Evolutionary conservation across 345 rosid species (phyloP).

Genomic region (Carallia brachiata): DNA sequence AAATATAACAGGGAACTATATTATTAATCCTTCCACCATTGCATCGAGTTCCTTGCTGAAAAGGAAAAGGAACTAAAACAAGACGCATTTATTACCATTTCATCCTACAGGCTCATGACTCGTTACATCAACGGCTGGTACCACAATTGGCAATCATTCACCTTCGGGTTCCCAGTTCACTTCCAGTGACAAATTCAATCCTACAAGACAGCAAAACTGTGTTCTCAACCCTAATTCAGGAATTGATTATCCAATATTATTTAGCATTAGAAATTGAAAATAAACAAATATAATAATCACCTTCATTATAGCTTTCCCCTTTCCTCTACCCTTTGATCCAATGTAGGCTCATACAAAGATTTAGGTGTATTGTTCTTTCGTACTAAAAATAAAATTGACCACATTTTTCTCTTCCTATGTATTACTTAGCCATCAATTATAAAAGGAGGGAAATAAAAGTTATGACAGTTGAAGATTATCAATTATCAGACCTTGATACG

Average conservation of each 20-base stretch:
- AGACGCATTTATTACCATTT: conserved; percentile 21
- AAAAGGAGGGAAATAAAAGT: not conserved
- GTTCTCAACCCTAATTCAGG: not conserved
- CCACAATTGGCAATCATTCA: conserved; percentile 2
- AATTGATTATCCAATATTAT: no score
- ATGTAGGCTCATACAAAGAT: no score
- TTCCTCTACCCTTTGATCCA: no score
- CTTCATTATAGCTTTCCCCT: no score
- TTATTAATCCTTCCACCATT: conserved; percentile 16
- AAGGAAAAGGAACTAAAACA: conserved; percentile 17
- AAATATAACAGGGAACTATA: conserved; percentile 11
- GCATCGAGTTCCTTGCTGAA: conserved; percentile 9
- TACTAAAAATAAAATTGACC: no score
- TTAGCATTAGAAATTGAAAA: no score
- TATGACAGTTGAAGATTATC: not conserved
- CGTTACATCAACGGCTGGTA: conserved; percentile 5
- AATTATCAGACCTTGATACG: conserved; percentile 15
- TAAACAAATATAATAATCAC: no score
- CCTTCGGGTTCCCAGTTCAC: conserved; percentile 4
- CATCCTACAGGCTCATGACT: conserved; percentile 17
- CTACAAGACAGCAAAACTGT: conserved; percentile 9
- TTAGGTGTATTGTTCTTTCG: no score
- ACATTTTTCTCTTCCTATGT: not conserved
- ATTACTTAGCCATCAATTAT: not conserved
- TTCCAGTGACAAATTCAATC: not conserved